These are phyloP conservation scores for Scutellaria galericulata DNA, from an alignment of 257 asterid genomes.

Conservation along the genomic window DNA sequence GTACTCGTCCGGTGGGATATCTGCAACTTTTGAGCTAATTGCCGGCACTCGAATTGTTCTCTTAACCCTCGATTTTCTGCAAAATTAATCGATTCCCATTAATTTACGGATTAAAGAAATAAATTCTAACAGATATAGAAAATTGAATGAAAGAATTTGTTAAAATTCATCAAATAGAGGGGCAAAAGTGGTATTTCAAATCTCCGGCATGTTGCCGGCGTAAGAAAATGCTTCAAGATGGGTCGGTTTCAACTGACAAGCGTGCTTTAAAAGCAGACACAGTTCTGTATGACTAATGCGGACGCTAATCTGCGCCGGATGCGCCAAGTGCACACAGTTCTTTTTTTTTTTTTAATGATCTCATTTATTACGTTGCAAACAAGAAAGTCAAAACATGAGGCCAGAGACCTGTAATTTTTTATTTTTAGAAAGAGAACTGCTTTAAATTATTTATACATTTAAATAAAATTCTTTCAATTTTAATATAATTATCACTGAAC, in stretches of 20 bases:
- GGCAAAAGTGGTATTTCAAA: conserved; percentile 7
- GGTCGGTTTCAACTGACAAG: conserved; percentile 28
- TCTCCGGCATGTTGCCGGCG: conserved; percentile 23
- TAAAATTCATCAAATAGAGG: neutral
- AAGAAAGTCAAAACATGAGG: conserved; percentile 26
- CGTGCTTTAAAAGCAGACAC: conserved; percentile 22
- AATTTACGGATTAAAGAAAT: neutral
- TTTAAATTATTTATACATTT: too few species aligned
- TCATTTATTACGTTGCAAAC: neutral
- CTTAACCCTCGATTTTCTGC: conserved; percentile 64
- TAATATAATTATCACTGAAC: too few species aligned
- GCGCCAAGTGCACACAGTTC: neutral
- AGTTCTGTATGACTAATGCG: too few species aligned
- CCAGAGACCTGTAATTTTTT: neutral
- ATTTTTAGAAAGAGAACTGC: too few species aligned
- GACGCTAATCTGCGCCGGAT: conserved; percentile 37
- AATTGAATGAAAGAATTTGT: neutral
- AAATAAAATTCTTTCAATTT: too few species aligned
- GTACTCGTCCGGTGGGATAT: conserved; percentile 71
- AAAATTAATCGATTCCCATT: neutral
- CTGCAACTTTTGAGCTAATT: conserved; percentile 66
- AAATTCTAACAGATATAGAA: neutral
- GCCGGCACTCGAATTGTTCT: conserved; percentile 72
- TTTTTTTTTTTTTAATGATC: neutral
- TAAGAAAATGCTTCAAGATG: neutral